Percentiles rank a stretch among this genome's conserved stretches.
Evolutionary conservation across 805 yeast genomes (phyloP).

Genomic region (Candida maesae): DNA sequence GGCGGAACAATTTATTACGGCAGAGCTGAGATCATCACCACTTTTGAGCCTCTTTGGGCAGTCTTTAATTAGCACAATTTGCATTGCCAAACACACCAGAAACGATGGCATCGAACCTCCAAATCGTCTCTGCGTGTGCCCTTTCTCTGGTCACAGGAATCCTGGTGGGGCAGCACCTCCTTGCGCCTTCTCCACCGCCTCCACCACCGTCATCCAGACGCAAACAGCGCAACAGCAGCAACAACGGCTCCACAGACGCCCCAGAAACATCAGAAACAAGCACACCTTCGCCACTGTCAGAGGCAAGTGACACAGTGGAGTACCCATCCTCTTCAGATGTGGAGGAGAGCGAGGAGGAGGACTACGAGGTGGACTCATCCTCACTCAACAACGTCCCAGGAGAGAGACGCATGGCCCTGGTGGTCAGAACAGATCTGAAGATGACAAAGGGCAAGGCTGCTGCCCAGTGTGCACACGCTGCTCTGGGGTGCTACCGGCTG

Average conservation of each 20-base stretch:
- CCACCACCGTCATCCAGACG: no score
- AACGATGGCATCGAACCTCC: constrained; percentile 23
- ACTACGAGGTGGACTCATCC: constrained; percentile 55
- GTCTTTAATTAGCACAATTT: no score
- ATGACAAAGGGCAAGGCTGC: constrained; percentile 97
- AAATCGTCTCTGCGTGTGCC: constrained; percentile 32
- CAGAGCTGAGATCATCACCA: no score
- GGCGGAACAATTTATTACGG: no score
- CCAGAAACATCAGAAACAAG: constrained; percentile 2
- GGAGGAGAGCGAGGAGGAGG: constrained; percentile 48
- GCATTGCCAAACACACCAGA: no score
- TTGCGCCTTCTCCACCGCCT: constrained; percentile 4
- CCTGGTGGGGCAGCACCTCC: constrained; percentile 26
- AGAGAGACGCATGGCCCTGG: constrained; percentile 80
- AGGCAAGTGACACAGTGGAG: constrained; percentile 28
- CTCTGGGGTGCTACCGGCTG: constrained; percentile 77
- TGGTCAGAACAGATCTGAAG: constrained; percentile 81
- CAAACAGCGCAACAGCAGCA: constrained; percentile 1
- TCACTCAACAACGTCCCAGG: constrained; percentile 67
- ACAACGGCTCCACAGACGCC: no score
- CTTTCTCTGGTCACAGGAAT: constrained; percentile 37
- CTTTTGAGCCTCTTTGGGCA: no score
- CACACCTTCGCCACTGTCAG: constrained; percentile 12
- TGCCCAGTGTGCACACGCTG: constrained; percentile 98
- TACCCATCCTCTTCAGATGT: constrained; percentile 36